phyloP scores from a whole-genome alignment of 495 filamentous ascomycete species.

The Daldinia childiae region DNA sequence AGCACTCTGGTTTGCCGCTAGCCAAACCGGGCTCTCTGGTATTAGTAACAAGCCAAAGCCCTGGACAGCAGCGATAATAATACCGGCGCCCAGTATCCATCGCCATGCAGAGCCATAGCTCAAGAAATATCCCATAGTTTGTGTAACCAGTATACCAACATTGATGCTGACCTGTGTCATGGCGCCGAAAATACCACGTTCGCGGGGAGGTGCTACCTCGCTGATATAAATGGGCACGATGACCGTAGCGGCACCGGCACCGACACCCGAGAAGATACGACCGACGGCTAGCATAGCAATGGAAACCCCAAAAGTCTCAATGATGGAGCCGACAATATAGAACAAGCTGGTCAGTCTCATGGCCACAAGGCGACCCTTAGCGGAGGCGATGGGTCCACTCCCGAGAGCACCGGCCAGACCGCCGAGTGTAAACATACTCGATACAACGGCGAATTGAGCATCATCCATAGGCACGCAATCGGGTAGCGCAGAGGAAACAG shows the following conservation, averaged over 20 bases:
- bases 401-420: slow-evolving; percentile 84
- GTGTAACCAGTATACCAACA: slow-evolving; percentile 86
- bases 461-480: slow-evolving; percentile 86
- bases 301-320: slow-evolving; percentile 75
- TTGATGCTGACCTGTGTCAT: slow-evolving; percentile 96
- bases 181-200: slow-evolving; percentile 86
- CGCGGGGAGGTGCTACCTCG: slow-evolving; percentile 81
- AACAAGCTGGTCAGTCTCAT: slow-evolving; percentile 78
- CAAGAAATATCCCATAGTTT: slow-evolving; percentile 85
- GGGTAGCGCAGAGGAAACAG: slow-evolving; percentile 57
- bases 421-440: slow-evolving; percentile 90
- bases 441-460: slow-evolving; percentile 79
- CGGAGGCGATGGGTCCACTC: slow-evolving; percentile 76
- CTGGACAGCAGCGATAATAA: slow-evolving; percentile 72
- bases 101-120: slow-evolving; percentile 82
- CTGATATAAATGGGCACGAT: slow-evolving; percentile 97
- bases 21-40: slow-evolving; percentile 87
- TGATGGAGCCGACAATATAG: slow-evolving; percentile 77
- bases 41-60: slow-evolving; percentile 71
- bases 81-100: slow-evolving; percentile 79
- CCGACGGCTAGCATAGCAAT: slow-evolving; percentile 75
- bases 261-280: slow-evolving; percentile 81
- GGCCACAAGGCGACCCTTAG: slow-evolving; percentile 74
- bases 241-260: slow-evolving; percentile 86
- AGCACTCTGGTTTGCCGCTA: slow-evolving; percentile 72